Evolutionary conservation across 805 yeast genomes (phyloP).

Genomic region (Cyberlindnera maclurae): DNA sequence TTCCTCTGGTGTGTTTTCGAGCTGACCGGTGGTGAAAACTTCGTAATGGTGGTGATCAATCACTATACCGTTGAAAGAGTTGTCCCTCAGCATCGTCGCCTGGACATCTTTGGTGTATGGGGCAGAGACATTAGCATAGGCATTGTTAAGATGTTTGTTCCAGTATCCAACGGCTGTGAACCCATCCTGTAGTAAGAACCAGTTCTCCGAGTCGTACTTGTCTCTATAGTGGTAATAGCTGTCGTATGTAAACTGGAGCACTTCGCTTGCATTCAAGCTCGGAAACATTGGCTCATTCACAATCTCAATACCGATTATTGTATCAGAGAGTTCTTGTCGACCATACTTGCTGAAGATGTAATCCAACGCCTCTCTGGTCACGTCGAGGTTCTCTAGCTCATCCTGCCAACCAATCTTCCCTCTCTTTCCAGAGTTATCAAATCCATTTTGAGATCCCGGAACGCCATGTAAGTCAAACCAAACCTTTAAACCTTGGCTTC

Average conservation of each 20-base stretch:
- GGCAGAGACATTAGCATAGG: conserved; percentile 22
- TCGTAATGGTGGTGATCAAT: conserved; percentile 91
- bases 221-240: conserved; percentile 25
- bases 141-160: conserved; percentile 37
- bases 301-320: conserved; percentile 62
- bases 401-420: conserved; percentile 36
- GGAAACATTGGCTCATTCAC: conserved; percentile 68
- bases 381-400: conserved; percentile 32
- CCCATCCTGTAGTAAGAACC: conserved; percentile 59
- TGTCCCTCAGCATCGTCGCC: not conserved
- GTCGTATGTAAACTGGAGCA: conserved; percentile 28
- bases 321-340: conserved; percentile 39
- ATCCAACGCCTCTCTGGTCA: conserved; percentile 44
- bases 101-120: conserved; percentile 22
- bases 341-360: conserved; percentile 49
- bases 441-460: conserved; percentile 84
- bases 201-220: conserved; percentile 24
- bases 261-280: conserved; percentile 31
- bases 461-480: conserved; percentile 77
- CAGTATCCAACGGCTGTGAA: conserved; percentile 50
- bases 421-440: conserved; percentile 72
- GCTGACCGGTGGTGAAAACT: conserved; percentile 64
- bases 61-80: conserved; percentile 51
- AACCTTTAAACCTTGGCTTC: conserved; percentile 50
- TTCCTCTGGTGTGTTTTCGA: conserved; percentile 33